Conservation (phyloP, 2,329 filamentous ascomycete genomes). For the Coniochaeta ligniaria region DNA sequence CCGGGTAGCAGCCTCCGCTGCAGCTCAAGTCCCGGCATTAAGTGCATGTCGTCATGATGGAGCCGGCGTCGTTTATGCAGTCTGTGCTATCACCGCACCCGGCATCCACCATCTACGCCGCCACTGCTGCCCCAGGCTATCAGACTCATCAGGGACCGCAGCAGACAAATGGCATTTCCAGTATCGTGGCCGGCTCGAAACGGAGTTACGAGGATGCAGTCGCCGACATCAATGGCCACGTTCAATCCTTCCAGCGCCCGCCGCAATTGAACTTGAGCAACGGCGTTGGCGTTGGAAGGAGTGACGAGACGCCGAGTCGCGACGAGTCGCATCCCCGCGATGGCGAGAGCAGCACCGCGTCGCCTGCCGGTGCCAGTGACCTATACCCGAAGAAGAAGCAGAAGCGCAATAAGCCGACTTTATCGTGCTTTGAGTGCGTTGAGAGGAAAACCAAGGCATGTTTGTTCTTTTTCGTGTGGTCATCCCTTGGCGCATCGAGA, state of each 20-base stretch:
- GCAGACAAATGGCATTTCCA: neutral
- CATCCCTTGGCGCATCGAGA: neutral
- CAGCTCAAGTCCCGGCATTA: neutral
- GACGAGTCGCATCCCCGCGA: constrained; percentile 7
- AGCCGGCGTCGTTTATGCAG: neutral
- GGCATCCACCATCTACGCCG: neutral
- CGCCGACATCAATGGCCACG: neutral
- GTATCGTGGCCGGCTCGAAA: neutral
- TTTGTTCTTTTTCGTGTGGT: neutral
- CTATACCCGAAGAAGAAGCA: constrained; percentile 61
- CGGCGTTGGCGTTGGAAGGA: neutral
- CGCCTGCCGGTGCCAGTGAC: constrained; percentile 8
- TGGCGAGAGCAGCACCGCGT: constrained; percentile 15
- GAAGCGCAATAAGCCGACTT: constrained; percentile 76
- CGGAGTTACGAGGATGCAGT: neutral
- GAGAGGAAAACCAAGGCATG: constrained; percentile 72
- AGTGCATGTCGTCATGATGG: constrained; percentile 2
- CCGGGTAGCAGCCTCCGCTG: neutral
- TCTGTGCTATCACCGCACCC: neutral
- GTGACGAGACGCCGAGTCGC: neutral
- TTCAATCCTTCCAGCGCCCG: neutral
- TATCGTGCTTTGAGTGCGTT: constrained; percentile 74
- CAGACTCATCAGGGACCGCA: neutral
- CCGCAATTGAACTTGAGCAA: neutral
- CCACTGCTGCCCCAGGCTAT: neutral